These are phyloP conservation scores for Stephania cephalantha DNA, from an alignment of 164 flowering plant genomes.

Conservation along the genomic window DNA sequence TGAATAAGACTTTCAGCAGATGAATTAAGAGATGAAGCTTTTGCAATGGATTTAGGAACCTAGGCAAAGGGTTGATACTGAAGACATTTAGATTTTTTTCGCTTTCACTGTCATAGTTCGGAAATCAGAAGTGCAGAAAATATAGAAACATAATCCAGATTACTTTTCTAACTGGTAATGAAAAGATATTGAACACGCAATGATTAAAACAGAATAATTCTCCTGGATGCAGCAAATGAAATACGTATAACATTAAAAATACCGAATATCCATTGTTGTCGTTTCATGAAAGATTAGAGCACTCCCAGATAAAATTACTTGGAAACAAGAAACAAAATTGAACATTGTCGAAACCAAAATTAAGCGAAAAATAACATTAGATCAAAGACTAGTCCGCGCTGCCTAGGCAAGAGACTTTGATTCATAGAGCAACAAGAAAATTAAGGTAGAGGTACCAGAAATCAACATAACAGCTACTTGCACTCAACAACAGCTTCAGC, in stretches of 20 bases:
- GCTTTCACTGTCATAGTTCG: neutral
- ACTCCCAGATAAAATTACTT: constrained; percentile 22
- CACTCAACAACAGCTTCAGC: constrained; percentile 80
- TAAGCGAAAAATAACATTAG: constrained; percentile 14
- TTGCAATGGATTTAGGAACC: neutral
- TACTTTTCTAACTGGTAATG: neutral
- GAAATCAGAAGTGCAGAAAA: neutral
- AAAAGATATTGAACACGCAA: too few relatives aligned
- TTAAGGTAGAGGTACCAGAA: constrained; percentile 6
- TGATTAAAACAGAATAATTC: neutral
- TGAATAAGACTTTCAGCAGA: too few relatives aligned
- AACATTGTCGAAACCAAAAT: constrained; percentile 8
- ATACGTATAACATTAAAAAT: constrained; percentile 2
- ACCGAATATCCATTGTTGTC: constrained; percentile 8
- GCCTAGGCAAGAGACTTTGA: constrained; percentile 9
- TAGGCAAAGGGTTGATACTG: neutral
- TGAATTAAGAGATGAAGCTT: neutral
- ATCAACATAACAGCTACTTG: constrained; percentile 34
- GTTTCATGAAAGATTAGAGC: constrained; percentile 24
- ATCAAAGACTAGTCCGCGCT: constrained; percentile 18
- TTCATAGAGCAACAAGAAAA: constrained; percentile 5
- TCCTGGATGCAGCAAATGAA: neutral
- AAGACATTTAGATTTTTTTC: too few relatives aligned
- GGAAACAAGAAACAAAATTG: constrained; percentile 11
- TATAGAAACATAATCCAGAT: neutral